Percentiles rank a stretch among this genome's conserved stretches.
Evolutionary conservation across 2,329 filamentous ascomycete species (phyloP).

Genomic region (Tolypocladium pustulatum): DNA sequence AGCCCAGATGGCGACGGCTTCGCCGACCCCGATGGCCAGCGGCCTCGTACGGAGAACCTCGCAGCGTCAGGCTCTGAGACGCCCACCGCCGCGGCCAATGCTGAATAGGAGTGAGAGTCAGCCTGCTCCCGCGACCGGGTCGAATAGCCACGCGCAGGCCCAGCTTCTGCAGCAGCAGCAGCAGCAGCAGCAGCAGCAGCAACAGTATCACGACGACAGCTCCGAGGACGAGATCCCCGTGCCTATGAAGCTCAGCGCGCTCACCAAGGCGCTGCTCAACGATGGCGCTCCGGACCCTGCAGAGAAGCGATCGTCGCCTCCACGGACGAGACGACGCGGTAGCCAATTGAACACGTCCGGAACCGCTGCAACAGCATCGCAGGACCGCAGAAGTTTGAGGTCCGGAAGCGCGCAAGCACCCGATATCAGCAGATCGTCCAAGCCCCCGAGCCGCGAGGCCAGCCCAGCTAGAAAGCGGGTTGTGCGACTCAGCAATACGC

Average conservation of each 20-base stretch:
- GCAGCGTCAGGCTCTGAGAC: constrained; percentile 43
- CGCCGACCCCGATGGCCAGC: constrained; percentile 45
- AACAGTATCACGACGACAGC: constrained; percentile 58
- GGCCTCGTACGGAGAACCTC: constrained; percentile 41
- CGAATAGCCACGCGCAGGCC: constrained; percentile 16
- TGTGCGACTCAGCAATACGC: constrained; percentile 43
- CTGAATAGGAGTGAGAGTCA: constrained; percentile 36
- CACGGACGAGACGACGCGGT: constrained; percentile 35
- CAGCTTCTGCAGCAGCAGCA: constrained; percentile 31
- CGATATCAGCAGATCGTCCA: constrained; percentile 23
- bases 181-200: too few species aligned
- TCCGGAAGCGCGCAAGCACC: constrained; percentile 35
- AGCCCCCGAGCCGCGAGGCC: constrained; percentile 32
- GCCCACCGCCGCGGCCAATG: constrained; percentile 34
- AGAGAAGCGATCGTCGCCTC: constrained; percentile 30
- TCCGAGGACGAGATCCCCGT: constrained; percentile 90
- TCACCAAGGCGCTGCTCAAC: constrained; percentile 75
- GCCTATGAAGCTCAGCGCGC: constrained; percentile 86
- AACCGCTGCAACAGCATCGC: constrained; percentile 22
- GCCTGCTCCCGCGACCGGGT: constrained; percentile 17
- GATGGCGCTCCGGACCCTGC: constrained; percentile 43
- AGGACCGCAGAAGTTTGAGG: constrained; percentile 34
- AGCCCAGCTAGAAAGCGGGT: constrained; percentile 47
- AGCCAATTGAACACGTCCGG: constrained; percentile 36
- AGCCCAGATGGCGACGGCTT: constrained; percentile 38